phyloP scores from a whole-genome alignment of 2,329 filamentous ascomycete genomes.

The Diatrype stigma region DNA sequence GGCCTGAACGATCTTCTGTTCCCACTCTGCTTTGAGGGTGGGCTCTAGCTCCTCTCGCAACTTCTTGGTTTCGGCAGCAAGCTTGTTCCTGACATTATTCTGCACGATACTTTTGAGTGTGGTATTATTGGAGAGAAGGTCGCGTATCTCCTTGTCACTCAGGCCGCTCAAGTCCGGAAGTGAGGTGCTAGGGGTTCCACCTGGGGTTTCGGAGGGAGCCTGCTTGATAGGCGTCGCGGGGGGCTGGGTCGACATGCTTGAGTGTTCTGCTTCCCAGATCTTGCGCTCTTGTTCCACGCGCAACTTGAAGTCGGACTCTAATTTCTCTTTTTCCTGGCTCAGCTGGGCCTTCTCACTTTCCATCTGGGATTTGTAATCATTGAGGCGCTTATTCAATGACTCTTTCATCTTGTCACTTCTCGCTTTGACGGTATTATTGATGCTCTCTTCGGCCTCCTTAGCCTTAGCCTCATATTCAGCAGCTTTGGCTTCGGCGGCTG shows the following conservation, averaged over 20 bases:
- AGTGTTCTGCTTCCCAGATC: constrained; percentile 24
- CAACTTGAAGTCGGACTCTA: constrained; percentile 46
- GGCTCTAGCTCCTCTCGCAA: constrained; percentile 51
- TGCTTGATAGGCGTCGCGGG: constrained; percentile 39
- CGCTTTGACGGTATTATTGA: constrained; percentile 57
- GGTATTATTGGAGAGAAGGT: constrained; percentile 52
- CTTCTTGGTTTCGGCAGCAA: constrained; percentile 61
- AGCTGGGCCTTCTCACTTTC: constrained; percentile 52
- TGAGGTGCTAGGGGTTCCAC: constrained; percentile 27
- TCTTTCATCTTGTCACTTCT: constrained; percentile 68
- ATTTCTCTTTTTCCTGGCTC: constrained; percentile 61
- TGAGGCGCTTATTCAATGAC: constrained; percentile 64
- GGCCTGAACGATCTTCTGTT: constrained; percentile 50
- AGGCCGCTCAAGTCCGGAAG: constrained; percentile 43
- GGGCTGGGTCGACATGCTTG: constrained; percentile 12
- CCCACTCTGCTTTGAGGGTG: constrained; percentile 42
- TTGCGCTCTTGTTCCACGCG: constrained; percentile 27
- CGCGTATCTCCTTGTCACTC: constrained; percentile 51
- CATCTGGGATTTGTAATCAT: constrained; percentile 51
- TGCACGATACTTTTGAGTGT: constrained; percentile 56
- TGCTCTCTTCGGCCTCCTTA: constrained; percentile 59
- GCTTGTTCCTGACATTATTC: constrained; percentile 65
- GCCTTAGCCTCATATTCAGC: constrained; percentile 61
- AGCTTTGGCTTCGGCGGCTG: constrained; percentile 57
- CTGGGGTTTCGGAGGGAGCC: constrained; percentile 31